These are phyloP conservation scores for Diospyros lotus DNA, from an alignment of 148 eudicot species.

Conservation along the genomic window DNA sequence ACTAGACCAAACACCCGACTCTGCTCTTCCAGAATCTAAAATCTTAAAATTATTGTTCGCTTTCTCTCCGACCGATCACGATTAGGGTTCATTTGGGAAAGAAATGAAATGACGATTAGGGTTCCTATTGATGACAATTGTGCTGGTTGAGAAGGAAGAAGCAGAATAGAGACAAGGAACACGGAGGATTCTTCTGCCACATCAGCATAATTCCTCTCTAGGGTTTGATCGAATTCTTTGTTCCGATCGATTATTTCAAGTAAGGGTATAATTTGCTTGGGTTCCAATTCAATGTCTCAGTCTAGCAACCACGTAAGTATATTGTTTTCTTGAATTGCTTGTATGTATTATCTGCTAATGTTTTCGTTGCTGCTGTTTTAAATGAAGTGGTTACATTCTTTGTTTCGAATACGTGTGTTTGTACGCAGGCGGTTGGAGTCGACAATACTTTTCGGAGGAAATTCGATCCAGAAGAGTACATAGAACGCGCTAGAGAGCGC, in stretches of 20 bases:
- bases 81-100: too few species aligned
- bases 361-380: neutral
- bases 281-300: constrained; percentile 37
- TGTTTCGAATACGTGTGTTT: neutral
- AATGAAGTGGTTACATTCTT: neutral
- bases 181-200: too few species aligned
- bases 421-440: constrained; percentile 66
- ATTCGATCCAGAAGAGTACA: constrained; percentile 84
- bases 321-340: neutral
- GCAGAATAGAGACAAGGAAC: too few species aligned
- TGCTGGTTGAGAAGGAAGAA: too few species aligned
- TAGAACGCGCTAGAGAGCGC: constrained; percentile 90
- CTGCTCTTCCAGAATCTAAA: too few species aligned
- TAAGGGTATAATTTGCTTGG: neutral
- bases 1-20: constrained; percentile 80
- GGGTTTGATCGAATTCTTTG: neutral
- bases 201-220: too few species aligned
- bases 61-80: too few species aligned
- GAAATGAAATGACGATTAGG: too few species aligned
- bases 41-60: too few species aligned
- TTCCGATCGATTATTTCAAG: neutral
- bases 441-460: constrained; percentile 93
- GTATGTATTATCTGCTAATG: too few species aligned
- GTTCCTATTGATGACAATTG: too few species aligned
- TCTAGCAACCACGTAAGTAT: constrained; percentile 39